Percentiles rank a stretch among this genome's conserved stretches.
Evolutionary conservation across 2,329 filamentous ascomycete species (phyloP).

Genomic region (Didymella lethalis): DNA sequence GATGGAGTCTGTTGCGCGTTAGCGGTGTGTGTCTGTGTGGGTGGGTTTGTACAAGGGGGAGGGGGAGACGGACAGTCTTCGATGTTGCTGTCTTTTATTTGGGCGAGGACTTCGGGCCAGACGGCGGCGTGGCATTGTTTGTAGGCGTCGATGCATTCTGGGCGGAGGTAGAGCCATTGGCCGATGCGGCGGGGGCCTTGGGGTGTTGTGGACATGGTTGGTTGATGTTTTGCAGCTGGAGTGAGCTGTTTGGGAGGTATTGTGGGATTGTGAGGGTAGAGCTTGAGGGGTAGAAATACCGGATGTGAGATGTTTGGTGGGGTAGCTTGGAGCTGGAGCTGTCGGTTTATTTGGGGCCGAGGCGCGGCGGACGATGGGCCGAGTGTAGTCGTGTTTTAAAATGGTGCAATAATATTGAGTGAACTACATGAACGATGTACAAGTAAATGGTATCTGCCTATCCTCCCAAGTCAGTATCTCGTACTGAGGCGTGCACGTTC

Average conservation of each 20-base stretch:
- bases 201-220: constrained; percentile 10
- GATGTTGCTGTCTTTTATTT: constrained; percentile 79
- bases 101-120: constrained; percentile 78
- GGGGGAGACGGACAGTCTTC: constrained; percentile 64
- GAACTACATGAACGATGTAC: constrained; percentile 11
- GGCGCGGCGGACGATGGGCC: not conserved
- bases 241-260: too few species aligned
- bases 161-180: constrained; percentile 76
- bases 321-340: constrained; percentile 12
- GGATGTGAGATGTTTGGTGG: constrained; percentile 2
- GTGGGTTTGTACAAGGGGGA: not conserved
- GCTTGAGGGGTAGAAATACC: too few species aligned
- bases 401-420: not conserved
- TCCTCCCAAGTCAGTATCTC: not conserved
- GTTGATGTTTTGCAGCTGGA: too few species aligned
- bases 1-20: constrained; percentile 50
- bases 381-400: not conserved
- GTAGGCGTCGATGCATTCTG: constrained; percentile 71
- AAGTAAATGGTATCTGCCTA: constrained; percentile 18
- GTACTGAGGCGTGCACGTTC: not conserved
- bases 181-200: constrained; percentile 63
- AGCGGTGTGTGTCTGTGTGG: not conserved
- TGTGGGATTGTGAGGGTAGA: too few species aligned
- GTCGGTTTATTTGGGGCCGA: constrained; percentile 16
- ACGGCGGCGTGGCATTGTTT: constrained; percentile 76